phyloP scores from a whole-genome alignment of 768 basidiomycete species.

The Phanerodontia chrysosporium region DNA sequence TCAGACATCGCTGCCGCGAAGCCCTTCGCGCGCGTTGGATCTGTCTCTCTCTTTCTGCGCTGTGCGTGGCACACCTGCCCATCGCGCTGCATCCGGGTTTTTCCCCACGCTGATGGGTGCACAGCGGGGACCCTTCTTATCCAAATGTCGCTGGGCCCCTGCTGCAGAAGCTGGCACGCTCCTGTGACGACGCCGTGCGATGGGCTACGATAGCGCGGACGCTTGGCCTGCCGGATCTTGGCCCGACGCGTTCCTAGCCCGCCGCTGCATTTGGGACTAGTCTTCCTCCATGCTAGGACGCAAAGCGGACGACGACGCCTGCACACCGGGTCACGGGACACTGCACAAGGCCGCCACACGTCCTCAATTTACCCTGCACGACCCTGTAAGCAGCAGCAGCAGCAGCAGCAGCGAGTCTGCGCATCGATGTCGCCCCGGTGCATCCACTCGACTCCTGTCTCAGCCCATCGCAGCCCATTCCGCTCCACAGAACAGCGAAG shows the following conservation, averaged over 20 bases:
- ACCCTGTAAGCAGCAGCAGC: too few relatives aligned
- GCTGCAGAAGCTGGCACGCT: neutral
- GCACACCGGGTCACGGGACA: too few relatives aligned
- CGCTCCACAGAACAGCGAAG: neutral
- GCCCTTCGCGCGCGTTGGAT: neutral
- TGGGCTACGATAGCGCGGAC: neutral
- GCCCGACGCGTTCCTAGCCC: neutral
- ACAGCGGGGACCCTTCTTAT: neutral
- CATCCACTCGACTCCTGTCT: too few relatives aligned
- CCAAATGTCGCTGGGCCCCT: too few relatives aligned
- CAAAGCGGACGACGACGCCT: too few relatives aligned
- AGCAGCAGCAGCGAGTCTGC: too few relatives aligned
- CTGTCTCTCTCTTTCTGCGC: too few relatives aligned
- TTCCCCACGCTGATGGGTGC: conserved; percentile 7
- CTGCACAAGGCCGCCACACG: too few relatives aligned
- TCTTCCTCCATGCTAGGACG: too few relatives aligned
- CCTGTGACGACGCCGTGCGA: neutral
- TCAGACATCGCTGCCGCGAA: neutral
- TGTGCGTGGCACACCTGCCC: neutral
- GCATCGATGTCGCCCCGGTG: too few relatives aligned
- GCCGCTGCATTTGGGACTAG: neutral
- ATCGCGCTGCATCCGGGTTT: conserved; percentile 5
- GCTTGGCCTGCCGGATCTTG: neutral
- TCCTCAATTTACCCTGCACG: too few relatives aligned
- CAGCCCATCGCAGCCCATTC: neutral